Percentiles rank a stretch among this genome's conserved stretches.
These are phyloP conservation scores for Pochonia chlamydosporia DNA, from an alignment of 2,329 filamentous ascomycete species.

Conservation along the genomic window DNA sequence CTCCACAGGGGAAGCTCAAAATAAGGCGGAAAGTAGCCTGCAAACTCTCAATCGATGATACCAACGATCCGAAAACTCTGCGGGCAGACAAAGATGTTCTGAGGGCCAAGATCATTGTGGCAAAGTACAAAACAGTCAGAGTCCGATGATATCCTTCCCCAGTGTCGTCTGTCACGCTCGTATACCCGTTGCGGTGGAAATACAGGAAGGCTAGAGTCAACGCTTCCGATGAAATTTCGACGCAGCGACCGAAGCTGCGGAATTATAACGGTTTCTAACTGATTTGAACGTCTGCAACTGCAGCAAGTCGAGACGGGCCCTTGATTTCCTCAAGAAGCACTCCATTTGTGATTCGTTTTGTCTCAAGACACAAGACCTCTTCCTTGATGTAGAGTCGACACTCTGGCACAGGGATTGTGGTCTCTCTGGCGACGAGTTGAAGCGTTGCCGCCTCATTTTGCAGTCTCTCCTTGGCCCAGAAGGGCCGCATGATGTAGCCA, in stretches of 20 bases:
- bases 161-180: neutral
- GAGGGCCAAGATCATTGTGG: constrained; percentile 3
- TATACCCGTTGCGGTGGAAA: neutral
- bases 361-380: neutral
- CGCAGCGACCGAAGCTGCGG: neutral
- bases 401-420: neutral
- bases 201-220: neutral
- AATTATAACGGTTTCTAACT: neutral
- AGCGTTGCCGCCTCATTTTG: constrained; percentile 2
- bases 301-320: neutral
- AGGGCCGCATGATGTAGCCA: neutral
- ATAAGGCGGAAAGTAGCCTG: neutral
- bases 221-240: neutral
- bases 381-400: neutral
- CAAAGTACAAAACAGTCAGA: neutral
- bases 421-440: neutral
- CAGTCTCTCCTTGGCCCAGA: neutral
- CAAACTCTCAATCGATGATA: constrained; percentile 2
- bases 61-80: neutral
- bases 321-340: neutral
- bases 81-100: constrained; percentile 3
- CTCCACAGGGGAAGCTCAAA: constrained; percentile 2
- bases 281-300: neutral
- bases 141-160: neutral
- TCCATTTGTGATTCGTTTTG: neutral